Base-by-base conservation (phyloP, 495 filamentous ascomycete species). In the Melanomma pulvis-pyrius region DNA sequence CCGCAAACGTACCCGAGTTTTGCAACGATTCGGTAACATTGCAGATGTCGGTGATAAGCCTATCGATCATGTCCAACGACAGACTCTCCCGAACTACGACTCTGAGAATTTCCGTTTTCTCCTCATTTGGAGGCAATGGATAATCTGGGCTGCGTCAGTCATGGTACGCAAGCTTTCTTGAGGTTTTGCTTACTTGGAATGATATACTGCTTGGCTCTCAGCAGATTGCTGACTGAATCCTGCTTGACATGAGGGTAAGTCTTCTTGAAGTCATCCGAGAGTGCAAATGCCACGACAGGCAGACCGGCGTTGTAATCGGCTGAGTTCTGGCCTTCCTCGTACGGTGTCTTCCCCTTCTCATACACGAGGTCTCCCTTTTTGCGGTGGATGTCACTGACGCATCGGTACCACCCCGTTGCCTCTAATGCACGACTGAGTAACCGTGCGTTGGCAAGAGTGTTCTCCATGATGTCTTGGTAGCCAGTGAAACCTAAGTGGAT, bases 171-270 rank as follows among this genome's bases (percentile, higher is more conserved):
- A n/a, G n/a, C 30, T 30, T 56, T 36, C 2, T 24, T 15, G 29
- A 24, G 36, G 29, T 7, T n/a, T n/a, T 24, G 67, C 78, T 63
- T 77, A 82, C 80, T 90, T 28, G 88, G 89, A 65, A 92, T 87
- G 65, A 91, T 90, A 77, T 90, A 91, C 74, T 90, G 88, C 61
- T 87, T 87, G 6, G 84, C 84, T 17, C 89, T 79, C 67, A 91
- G 70, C 28, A 91, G 74, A 1, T 87, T 83, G 34, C 83, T 87
- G n/a, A 91, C 78, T 13, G 79, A 81, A 46, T 83, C 83, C 74
- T 91, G 89, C 76, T 87, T 84, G 44, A 90, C 77, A 62, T 88
- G 84, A 1, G 87, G 84, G 75, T 80, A 90, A 39, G 84, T 74
- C 56, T 78, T 78, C 57, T 82, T 81, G 79, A 91, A 91, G 1